These are phyloP conservation scores for Vickermania ingenoplastis DNA, from an alignment of 208 protist genomes.

Conservation along the genomic window DNA sequence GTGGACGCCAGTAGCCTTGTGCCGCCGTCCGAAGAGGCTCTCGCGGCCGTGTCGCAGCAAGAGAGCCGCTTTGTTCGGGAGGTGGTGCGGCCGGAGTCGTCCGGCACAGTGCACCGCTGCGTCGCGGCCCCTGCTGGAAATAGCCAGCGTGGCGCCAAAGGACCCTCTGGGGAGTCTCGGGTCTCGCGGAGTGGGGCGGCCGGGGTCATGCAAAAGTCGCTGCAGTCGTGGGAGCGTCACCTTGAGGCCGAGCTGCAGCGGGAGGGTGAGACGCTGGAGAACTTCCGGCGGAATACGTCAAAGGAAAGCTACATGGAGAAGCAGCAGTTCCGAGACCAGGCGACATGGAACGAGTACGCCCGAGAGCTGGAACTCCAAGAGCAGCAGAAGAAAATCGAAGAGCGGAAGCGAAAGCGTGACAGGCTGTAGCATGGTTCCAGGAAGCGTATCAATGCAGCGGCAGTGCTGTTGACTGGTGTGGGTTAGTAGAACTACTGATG, in stretches of 20 bases:
- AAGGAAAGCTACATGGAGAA: constrained; percentile 64
- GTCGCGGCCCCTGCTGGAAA: constrained; percentile 6
- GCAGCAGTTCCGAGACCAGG: constrained; percentile 36
- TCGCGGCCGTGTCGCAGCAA: background rate
- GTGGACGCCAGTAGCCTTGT: constrained; percentile 1
- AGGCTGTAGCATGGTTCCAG: constrained; percentile 44
- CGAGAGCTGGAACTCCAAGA: constrained; percentile 45
- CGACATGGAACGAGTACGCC: constrained; percentile 62
- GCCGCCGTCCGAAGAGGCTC: background rate
- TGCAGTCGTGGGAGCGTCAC: constrained; percentile 52
- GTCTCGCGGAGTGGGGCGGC: constrained; percentile 13
- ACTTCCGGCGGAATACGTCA: constrained; percentile 36
- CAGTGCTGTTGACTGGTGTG: too few relatives aligned
- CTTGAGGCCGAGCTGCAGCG: constrained; percentile 24
- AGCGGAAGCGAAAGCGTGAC: constrained; percentile 4
- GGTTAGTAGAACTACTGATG: too few relatives aligned
- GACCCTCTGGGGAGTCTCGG: background rate
- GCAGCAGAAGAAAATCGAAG: constrained; percentile 31
- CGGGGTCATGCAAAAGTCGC: constrained; percentile 53
- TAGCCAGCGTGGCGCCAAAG: too few relatives aligned
- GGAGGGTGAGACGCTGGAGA: constrained; percentile 67
- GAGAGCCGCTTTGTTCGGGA: background rate
- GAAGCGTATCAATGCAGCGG: constrained; percentile 16
- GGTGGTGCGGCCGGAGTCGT: background rate
- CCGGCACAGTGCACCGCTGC: background rate